These are phyloP conservation scores for Tulasnella sp. DNA, from an alignment of 768 basidiomycete species.

Conservation along the genomic window DNA sequence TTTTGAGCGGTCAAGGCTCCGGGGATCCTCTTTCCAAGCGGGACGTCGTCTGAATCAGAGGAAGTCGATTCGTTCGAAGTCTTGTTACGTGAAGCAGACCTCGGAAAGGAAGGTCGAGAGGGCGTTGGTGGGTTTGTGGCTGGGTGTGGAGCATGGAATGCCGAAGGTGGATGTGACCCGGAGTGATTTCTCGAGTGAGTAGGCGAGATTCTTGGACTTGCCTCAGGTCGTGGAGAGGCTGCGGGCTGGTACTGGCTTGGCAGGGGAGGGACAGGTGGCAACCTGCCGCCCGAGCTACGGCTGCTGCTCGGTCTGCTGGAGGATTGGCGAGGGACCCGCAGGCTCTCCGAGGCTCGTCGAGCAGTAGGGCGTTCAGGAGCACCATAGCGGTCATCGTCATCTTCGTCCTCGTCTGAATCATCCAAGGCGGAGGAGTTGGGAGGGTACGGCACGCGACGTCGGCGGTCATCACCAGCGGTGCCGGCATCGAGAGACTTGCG, in stretches of 20 bases:
- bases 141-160: background rate
- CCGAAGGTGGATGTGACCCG: constrained; percentile 5
- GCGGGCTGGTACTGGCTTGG: constrained; percentile 4
- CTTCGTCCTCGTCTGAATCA: background rate
- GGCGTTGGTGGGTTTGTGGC: background rate
- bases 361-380: background rate
- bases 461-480: constrained; percentile 21
- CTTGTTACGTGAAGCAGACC: background rate
- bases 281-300: background rate
- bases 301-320: constrained; percentile 11
- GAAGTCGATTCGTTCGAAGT: background rate
- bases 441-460: constrained; percentile 8
- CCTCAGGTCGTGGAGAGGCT: background rate
- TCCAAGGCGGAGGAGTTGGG: background rate
- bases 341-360: background rate
- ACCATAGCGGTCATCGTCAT: constrained; percentile 15
- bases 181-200: constrained; percentile 13
- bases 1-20: constrained; percentile 78
- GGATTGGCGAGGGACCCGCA: constrained; percentile 23
- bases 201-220: background rate
- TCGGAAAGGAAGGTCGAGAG: background rate
- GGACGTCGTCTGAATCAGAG: constrained; percentile 60
- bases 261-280: constrained; percentile 21
- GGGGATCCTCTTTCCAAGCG: constrained; percentile 77
- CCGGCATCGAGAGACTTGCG: constrained; percentile 15